These are phyloP conservation scores for Dionaea muscipula DNA, from an alignment of 179 eudicot species.

Conservation along the genomic window DNA sequence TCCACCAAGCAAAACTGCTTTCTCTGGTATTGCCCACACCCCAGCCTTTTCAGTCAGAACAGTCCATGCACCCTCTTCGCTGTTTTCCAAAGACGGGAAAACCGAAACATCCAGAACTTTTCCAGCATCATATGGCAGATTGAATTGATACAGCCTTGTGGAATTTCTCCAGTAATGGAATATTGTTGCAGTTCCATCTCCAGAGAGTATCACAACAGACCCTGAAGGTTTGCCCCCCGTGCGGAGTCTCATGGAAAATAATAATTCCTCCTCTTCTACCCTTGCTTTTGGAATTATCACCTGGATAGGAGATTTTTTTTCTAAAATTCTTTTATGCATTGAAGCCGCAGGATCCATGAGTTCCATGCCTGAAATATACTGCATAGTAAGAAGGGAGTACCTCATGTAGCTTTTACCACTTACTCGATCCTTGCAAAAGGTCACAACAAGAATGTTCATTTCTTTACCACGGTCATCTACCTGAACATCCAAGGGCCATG, in stretches of 20 bases:
- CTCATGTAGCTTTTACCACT: slow-evolving; percentile 86
- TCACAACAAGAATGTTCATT: slow-evolving; percentile 67
- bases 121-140: slow-evolving; percentile 95
- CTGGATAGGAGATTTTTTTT: slow-evolving; percentile 70
- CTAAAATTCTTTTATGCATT: slow-evolving; percentile 45
- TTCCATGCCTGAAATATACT: slow-evolving; percentile 63
- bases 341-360: slow-evolving; percentile 19
- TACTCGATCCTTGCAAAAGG: slow-evolving; percentile 71
- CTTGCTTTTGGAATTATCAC: slow-evolving; percentile 91
- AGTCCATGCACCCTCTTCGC: slow-evolving; percentile 85
- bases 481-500: slow-evolving; percentile 92
- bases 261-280: slow-evolving; percentile 76
- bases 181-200: slow-evolving; percentile 94
- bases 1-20: slow-evolving; percentile 85
- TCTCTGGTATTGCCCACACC: slow-evolving; percentile 93
- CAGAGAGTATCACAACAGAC: slow-evolving; percentile 78
- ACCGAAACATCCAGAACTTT: slow-evolving; percentile 90
- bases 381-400: slow-evolving; percentile 89
- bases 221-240: slow-evolving; percentile 93
- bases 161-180: slow-evolving; percentile 58
- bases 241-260: slow-evolving; percentile 75
- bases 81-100: slow-evolving; percentile 60
- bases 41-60: slow-evolving; percentile 97
- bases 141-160: slow-evolving; percentile 76
- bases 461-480: slow-evolving; percentile 69